A percentile compares a stretch with the other conserved stretches of the same genome.
These are phyloP conservation scores for Solanum hybrid DNA, from an alignment of 305 asterid species.

Conservation along the genomic window DNA sequence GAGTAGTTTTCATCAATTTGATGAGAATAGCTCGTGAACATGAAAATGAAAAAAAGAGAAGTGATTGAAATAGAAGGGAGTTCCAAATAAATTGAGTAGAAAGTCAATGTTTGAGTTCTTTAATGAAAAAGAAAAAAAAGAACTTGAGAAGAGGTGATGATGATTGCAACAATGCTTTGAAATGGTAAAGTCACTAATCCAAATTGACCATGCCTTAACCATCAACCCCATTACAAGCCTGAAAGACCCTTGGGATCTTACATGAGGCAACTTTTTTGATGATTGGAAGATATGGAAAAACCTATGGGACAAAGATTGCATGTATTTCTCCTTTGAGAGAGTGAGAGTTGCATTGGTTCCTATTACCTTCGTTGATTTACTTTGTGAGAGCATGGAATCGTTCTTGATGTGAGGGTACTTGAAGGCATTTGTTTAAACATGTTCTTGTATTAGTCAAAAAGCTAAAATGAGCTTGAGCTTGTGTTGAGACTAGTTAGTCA, in stretches of 20 bases:
- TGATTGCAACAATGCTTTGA: not conserved
- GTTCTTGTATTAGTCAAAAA: not conserved
- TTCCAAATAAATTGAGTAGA: not conserved
- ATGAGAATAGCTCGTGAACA: not conserved
- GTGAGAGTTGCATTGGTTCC: not conserved
- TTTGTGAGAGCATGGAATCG: not conserved
- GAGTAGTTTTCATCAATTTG: not conserved
- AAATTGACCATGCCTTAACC: not conserved
- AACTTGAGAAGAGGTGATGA: not conserved
- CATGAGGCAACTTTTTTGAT: not conserved
- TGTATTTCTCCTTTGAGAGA: not conserved
- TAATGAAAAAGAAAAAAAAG: not conserved
- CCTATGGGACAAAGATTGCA: not conserved
- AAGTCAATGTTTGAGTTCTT: not conserved
- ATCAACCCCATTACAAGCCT: not conserved
- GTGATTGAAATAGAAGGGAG: not conserved
- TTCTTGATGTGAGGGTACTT: not conserved
- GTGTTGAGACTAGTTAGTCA: too few relatives aligned
- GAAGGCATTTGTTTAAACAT: not conserved
- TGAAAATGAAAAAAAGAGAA: not conserved
- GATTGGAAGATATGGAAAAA: not conserved
- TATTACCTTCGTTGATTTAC: not conserved
- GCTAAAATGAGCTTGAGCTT: too few relatives aligned
- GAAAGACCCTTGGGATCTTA: not conserved
- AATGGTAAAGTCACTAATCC: not conserved